These are phyloP conservation scores for Cordyceps pruinosa DNA, from an alignment of 2,329 filamentous ascomycete species.

Conservation along the genomic window DNA sequence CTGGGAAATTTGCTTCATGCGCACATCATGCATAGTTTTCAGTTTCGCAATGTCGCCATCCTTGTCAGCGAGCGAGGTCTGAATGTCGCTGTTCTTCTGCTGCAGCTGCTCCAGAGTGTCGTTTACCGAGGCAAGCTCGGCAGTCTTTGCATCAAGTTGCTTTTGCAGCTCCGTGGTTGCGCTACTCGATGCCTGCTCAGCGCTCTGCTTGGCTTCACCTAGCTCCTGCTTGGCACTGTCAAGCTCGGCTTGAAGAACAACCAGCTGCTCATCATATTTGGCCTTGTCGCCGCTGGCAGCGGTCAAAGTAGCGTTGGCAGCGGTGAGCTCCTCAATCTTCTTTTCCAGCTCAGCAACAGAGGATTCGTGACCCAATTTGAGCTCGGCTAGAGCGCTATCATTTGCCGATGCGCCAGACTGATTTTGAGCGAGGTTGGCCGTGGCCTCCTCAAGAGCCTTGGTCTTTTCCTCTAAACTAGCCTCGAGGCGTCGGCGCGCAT, in stretches of 20 bases:
- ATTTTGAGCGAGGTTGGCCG: slow-evolving; percentile 41
- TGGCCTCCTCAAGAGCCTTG: slow-evolving; percentile 29
- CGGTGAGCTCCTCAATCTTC: slow-evolving; percentile 46
- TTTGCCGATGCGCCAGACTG: slow-evolving; percentile 30
- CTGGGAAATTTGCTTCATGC: slow-evolving; percentile 50
- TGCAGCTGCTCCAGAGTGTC: slow-evolving; percentile 41
- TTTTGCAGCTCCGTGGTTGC: slow-evolving; percentile 25
- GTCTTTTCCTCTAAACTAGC: slow-evolving; percentile 42
- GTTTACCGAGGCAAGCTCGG: slow-evolving; percentile 40
- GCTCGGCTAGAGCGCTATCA: slow-evolving; percentile 42
- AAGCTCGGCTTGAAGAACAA: slow-evolving; percentile 42
- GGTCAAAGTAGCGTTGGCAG: slow-evolving; percentile 40
- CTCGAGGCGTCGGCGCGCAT: slow-evolving; percentile 42
- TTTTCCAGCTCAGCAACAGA: slow-evolving; percentile 43
- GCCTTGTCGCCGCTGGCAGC: slow-evolving; percentile 38
- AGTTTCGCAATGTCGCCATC: slow-evolving; percentile 44
- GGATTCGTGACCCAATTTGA: slow-evolving; percentile 44
- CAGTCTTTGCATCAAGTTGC: slow-evolving; percentile 36
- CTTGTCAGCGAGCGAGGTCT: slow-evolving; percentile 40
- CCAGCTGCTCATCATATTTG: slow-evolving; percentile 44
- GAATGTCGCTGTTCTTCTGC: slow-evolving; percentile 40
- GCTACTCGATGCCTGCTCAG: neutral
- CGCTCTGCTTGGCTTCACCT: neutral
- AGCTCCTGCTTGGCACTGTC: slow-evolving; percentile 39
- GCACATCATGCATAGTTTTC: slow-evolving; percentile 49